Evolutionary conservation across 2,329 filamentous ascomycete species (phyloP).

Genomic region (Talaromyces sp.): DNA sequence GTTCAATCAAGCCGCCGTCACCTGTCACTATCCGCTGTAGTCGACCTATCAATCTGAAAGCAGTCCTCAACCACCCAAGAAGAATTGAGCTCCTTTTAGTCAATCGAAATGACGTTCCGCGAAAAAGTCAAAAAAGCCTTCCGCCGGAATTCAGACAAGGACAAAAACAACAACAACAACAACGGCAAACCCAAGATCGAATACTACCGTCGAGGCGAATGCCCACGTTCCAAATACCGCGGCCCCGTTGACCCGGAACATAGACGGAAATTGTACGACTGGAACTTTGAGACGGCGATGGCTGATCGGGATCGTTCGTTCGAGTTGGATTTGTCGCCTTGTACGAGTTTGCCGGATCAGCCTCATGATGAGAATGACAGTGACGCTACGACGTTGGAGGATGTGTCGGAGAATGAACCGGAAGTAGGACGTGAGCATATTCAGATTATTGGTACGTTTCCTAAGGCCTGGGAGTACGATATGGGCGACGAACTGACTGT

Average conservation of each 20-base stretch:
- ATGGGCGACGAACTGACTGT: background rate
- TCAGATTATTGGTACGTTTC: slow-evolving; percentile 8
- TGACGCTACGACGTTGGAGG: slow-evolving; percentile 23
- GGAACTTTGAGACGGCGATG: slow-evolving; percentile 43
- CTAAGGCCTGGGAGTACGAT: background rate
- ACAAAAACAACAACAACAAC: slow-evolving; percentile 27
- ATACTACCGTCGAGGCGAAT: slow-evolving; percentile 50
- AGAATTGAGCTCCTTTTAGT: background rate
- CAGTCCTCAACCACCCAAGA: background rate
- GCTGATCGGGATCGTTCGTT: slow-evolving; percentile 36
- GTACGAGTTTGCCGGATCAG: slow-evolving; percentile 29
- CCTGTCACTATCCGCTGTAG: background rate
- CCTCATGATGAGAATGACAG: slow-evolving; percentile 25
- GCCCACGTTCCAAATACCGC: slow-evolving; percentile 50
- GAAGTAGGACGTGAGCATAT: slow-evolving; percentile 19
- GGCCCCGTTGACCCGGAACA: slow-evolving; percentile 50
- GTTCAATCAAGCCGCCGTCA: slow-evolving; percentile 10
- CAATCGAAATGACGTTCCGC: slow-evolving; percentile 36
- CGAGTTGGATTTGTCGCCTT: slow-evolving; percentile 41
- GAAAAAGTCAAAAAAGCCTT: slow-evolving; percentile 40
- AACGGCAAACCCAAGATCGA: slow-evolving; percentile 44
- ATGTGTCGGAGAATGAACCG: slow-evolving; percentile 21
- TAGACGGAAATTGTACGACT: slow-evolving; percentile 44
- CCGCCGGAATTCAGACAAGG: slow-evolving; percentile 27
- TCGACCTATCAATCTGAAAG: background rate